Conservation (phyloP, 2,329 filamentous ascomycete genomes). For the Phialemonium atrogriseum region DNA sequence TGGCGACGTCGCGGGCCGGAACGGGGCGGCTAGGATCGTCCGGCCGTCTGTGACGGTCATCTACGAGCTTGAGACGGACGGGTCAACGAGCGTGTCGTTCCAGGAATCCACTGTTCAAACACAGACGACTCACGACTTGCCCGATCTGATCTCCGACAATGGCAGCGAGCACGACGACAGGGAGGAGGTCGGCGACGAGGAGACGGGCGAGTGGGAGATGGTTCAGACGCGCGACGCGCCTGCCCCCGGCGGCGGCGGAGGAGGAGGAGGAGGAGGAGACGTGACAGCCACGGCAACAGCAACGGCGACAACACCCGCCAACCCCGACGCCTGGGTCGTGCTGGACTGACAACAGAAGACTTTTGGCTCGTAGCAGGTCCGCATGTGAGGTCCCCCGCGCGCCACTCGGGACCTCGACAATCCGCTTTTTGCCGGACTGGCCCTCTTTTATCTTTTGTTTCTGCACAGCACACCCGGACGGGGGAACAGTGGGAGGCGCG, state of each 20-base stretch:
- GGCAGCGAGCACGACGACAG: constrained; percentile 4
- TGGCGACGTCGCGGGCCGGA: neutral
- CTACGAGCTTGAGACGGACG: constrained; percentile 25
- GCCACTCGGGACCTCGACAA: no score
- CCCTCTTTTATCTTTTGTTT: no score
- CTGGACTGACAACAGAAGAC: constrained; percentile 35
- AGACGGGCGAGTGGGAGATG: constrained; percentile 1
- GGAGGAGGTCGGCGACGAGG: constrained; percentile 9
- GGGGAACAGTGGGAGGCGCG: no score
- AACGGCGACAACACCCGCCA: constrained; percentile 4
- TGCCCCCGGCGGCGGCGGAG: neutral
- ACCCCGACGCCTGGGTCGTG: constrained; percentile 31
- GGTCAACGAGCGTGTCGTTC: constrained; percentile 10
- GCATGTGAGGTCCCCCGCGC: constrained; percentile 20
- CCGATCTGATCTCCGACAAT: constrained; percentile 23
- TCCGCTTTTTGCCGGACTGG: no score
- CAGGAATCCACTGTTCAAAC: constrained; percentile 17
- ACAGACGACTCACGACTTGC: constrained; percentile 25
- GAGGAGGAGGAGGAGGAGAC: neutral
- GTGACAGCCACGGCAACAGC: constrained; percentile 8
- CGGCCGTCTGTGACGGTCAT: constrained; percentile 25
- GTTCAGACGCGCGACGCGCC: no score
- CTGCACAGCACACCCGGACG: no score
- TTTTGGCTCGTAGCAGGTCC: constrained; percentile 39
- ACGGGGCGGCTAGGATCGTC: constrained; percentile 9